Conservation (phyloP, 306 rosid species). For the Dryas octopetala region DNA sequence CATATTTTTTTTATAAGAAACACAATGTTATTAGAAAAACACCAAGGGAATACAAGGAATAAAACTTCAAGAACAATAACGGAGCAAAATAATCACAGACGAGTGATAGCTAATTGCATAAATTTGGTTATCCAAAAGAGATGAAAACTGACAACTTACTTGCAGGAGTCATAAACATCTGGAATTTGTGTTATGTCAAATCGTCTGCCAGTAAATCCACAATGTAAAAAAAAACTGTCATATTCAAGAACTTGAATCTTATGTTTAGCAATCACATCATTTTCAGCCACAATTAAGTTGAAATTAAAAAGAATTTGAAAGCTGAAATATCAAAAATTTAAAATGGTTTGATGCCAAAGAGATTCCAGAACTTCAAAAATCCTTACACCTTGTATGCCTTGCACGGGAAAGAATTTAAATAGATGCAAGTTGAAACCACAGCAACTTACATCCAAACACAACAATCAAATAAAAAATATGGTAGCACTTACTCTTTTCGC, state of each 20-base stretch:
- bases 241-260: neutral
- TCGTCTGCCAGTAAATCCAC: constrained; percentile 62
- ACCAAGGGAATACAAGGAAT: no score
- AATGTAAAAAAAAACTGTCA: constrained; percentile 24
- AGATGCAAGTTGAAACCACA: neutral
- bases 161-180: constrained; percentile 97
- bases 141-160: constrained; percentile 54
- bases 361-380: neutral
- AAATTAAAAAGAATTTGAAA: neutral
- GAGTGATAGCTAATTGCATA: neutral
- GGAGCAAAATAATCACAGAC: neutral
- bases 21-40: no score
- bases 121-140: neutral
- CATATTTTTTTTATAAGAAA: no score
- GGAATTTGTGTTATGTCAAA: constrained; percentile 94
- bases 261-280: neutral
- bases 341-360: constrained; percentile 5
- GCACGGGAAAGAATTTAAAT: neutral
- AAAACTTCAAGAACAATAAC: neutral
- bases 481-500: constrained; percentile 78
- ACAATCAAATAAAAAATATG: constrained; percentile 21
- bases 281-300: neutral
- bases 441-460: neutral
- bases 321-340: neutral
- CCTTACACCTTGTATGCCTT: neutral